Evolutionary conservation across 2,329 filamentous ascomycete genomes (phyloP).

Genomic region (Hirsutella thompsonii): DNA sequence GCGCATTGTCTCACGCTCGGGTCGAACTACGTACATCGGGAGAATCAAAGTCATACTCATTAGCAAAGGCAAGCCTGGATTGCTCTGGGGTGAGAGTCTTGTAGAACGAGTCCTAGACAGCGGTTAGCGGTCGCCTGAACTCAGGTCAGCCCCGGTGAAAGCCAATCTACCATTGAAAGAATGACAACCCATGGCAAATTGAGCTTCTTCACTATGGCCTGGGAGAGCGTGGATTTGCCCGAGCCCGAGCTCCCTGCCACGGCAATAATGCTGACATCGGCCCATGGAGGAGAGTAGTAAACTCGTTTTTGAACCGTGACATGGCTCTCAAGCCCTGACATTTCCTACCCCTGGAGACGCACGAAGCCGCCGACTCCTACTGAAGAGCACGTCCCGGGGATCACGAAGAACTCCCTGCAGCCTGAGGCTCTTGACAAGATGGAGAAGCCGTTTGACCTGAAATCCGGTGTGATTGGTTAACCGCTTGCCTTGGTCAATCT

Average conservation of each 20-base stretch:
- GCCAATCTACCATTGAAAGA: constrained; percentile 65
- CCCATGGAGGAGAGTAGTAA: constrained; percentile 91
- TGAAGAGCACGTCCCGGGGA: background rate
- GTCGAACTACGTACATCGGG: constrained; percentile 44
- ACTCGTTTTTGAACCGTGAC: constrained; percentile 43
- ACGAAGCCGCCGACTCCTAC: background rate
- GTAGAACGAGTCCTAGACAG: constrained; percentile 84
- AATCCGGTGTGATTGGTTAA: too few species aligned
- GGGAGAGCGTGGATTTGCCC: constrained; percentile 82
- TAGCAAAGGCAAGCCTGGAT: constrained; percentile 68
- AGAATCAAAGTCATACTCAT: constrained; percentile 93
- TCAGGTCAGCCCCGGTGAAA: background rate
- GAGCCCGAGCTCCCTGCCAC: constrained; percentile 93
- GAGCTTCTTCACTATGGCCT: constrained; percentile 79
- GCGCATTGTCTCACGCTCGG: background rate
- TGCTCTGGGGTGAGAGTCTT: constrained; percentile 73
- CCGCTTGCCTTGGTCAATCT: too few species aligned
- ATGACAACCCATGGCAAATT: constrained; percentile 98
- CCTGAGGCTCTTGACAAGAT: too few species aligned
- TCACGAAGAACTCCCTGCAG: background rate
- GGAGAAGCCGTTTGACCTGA: too few species aligned
- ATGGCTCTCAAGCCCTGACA: constrained; percentile 24
- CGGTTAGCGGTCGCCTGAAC: constrained; percentile 8
- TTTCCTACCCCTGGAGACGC: constrained; percentile 6
- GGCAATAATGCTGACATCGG: constrained; percentile 89